Evolutionary conservation across 768 basidiomycete species (phyloP).

Genomic region (Mycena rosella): DNA sequence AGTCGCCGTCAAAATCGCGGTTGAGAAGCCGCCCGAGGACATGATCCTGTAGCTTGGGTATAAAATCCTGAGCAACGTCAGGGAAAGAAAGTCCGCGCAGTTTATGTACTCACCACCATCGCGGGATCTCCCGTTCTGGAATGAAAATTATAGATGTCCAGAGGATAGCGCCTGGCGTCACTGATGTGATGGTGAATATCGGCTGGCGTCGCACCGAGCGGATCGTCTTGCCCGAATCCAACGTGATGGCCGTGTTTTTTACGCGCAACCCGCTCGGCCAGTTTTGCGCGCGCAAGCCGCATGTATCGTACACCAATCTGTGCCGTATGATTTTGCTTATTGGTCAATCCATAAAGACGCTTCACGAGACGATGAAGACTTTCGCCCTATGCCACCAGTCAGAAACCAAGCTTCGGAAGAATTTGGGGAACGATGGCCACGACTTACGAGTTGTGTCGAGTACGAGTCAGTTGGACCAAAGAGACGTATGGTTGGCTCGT

Average conservation of each 20-base stretch:
- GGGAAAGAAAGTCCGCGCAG: neutral
- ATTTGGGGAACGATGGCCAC: no score
- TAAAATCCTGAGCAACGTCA: conserved; percentile 40
- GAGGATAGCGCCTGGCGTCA: conserved; percentile 27
- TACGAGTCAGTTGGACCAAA: conserved; percentile 44
- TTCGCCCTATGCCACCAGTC: conserved; percentile 52
- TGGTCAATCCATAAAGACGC: conserved; percentile 49
- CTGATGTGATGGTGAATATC: conserved; percentile 36
- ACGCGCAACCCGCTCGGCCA: neutral
- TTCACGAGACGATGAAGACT: no score
- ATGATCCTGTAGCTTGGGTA: conserved; percentile 50
- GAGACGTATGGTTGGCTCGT: conserved; percentile 29
- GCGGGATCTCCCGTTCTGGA: neutral
- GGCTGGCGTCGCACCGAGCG: neutral
- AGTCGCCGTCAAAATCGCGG: conserved; percentile 46
- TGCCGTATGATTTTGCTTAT: conserved; percentile 45
- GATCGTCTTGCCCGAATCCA: conserved; percentile 7
- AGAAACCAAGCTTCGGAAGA: no score
- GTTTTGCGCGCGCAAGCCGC: conserved; percentile 14
- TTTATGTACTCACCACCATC: neutral
- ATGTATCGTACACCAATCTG: conserved; percentile 47
- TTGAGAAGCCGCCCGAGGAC: conserved; percentile 46
- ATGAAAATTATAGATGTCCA: conserved; percentile 18
- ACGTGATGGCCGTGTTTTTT: neutral
- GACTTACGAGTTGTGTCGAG: conserved; percentile 38